phyloP scores from a whole-genome alignment of 805 yeast genomes.

The Spathaspora passalidarum region DNA sequence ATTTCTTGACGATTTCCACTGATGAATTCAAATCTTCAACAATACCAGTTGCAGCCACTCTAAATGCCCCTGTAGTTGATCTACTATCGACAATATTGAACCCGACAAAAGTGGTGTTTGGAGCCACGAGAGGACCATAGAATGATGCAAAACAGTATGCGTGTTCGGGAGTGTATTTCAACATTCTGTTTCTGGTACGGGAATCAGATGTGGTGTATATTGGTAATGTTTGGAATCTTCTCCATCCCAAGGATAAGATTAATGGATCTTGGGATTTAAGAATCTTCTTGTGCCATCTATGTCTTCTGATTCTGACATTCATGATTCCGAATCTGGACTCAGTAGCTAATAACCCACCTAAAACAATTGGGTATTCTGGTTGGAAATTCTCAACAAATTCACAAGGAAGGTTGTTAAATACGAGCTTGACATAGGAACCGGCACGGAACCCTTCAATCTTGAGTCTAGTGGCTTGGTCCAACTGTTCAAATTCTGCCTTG shows the following conservation, averaged over 20 bases:
- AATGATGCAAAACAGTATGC: constrained; percentile 94
- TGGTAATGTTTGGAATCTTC: constrained; percentile 96
- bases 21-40: constrained; percentile 90
- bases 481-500: constrained; percentile 66
- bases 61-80: constrained; percentile 83
- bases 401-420: constrained; percentile 79
- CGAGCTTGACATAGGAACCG: constrained; percentile 90
- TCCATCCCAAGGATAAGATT: constrained; percentile 93
- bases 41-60: constrained; percentile 96
- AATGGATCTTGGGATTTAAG: constrained; percentile 94
- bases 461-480: constrained; percentile 75
- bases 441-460: constrained; percentile 90
- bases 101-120: constrained; percentile 96
- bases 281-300: constrained; percentile 97
- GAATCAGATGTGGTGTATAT: constrained; percentile 96
- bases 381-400: constrained; percentile 87
- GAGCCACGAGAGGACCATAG: constrained; percentile 96
- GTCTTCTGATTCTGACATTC: constrained; percentile 93
- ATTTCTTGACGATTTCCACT: constrained; percentile 90
- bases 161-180: constrained; percentile 97
- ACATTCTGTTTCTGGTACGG: constrained; percentile 95
- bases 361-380: constrained; percentile 77
- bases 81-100: constrained; percentile 82
- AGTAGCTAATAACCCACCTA: constrained; percentile 89
- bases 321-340: constrained; percentile 91